Percentiles rank a stretch among this genome's conserved stretches.
Conservation (phyloP, 352 stramenopile species). For the Phytophthora pini region DNA sequence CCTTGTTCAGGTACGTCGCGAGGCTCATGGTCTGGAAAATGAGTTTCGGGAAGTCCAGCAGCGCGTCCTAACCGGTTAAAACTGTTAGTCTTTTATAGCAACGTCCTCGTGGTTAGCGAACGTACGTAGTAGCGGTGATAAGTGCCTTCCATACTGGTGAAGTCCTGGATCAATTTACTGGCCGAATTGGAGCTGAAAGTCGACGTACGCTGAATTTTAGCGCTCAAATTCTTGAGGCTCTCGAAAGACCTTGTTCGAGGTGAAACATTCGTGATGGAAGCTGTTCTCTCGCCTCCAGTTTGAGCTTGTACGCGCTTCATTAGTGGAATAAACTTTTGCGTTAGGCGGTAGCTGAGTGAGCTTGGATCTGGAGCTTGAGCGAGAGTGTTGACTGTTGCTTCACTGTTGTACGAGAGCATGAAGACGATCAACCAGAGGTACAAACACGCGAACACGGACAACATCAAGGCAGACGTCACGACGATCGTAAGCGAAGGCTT, state of each 20-base stretch:
- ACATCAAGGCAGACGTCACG: constrained; percentile 35
- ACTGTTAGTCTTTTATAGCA: constrained; percentile 8
- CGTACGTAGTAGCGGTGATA: constrained; percentile 54
- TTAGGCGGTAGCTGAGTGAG: constrained; percentile 20
- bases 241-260: constrained; percentile 12
- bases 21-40: constrained; percentile 52
- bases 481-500: constrained; percentile 37
- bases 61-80: constrained; percentile 23
- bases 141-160: constrained; percentile 41
- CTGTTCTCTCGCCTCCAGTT: not conserved
- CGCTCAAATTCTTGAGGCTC: constrained; percentile 13
- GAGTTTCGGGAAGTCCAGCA: constrained; percentile 50
- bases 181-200: constrained; percentile 17
- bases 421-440: constrained; percentile 47
- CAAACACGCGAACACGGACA: constrained; percentile 39
- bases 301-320: constrained; percentile 23
- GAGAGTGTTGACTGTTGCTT: constrained; percentile 24
- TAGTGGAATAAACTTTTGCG: constrained; percentile 25
- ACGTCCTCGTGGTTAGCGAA: not conserved
- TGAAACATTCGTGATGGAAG: not conserved
- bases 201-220: constrained; percentile 15
- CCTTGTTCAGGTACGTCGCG: constrained; percentile 42
- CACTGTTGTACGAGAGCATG: constrained; percentile 43
- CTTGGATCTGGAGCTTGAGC: constrained; percentile 23
- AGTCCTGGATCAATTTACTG: constrained; percentile 33